phyloP scores from a whole-genome alignment of 305 asterid species.

The Rubia peregrina region DNA sequence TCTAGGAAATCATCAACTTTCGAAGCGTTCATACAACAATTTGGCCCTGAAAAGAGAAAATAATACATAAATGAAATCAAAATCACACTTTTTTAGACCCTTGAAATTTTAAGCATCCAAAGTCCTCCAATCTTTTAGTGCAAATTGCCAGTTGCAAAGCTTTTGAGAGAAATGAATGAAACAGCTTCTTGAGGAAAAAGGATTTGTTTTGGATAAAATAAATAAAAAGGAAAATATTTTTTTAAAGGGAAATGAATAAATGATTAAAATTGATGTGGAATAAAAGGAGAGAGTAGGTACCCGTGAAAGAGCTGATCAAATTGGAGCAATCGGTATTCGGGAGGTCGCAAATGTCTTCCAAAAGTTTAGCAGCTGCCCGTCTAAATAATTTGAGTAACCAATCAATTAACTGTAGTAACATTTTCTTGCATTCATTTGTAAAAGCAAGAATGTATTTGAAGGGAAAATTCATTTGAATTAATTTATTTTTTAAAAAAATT shows the following conservation, averaged over 20 bases:
- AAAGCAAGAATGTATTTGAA: neutral
- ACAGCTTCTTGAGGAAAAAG: no score
- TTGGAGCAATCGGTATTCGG: conserved; percentile 41
- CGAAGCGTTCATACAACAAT: conserved; percentile 66
- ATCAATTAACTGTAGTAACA: neutral
- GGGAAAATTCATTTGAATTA: neutral
- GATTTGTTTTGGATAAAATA: no score
- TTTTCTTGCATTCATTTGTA: neutral
- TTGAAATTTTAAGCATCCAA: no score
- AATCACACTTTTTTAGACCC: no score
- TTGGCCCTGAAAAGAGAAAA: conserved; percentile 37
- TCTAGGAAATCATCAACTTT: conserved; percentile 24
- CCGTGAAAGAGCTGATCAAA: conserved; percentile 35
- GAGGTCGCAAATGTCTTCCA: conserved; percentile 44
- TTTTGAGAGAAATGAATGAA: neutral
- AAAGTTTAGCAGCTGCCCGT: conserved; percentile 44
- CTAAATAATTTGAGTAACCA: conserved; percentile 20
- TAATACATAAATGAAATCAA: no score
- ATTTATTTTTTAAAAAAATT: no score
- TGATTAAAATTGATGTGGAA: no score
- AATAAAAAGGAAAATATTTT: no score
- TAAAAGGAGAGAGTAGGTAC: conserved; percentile 8
- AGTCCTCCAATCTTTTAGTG: no score
- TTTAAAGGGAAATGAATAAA: neutral
- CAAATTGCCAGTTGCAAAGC: neutral